Base-by-base conservation (phyloP, 805 yeast species). In the Priceomyces medius region DNA sequence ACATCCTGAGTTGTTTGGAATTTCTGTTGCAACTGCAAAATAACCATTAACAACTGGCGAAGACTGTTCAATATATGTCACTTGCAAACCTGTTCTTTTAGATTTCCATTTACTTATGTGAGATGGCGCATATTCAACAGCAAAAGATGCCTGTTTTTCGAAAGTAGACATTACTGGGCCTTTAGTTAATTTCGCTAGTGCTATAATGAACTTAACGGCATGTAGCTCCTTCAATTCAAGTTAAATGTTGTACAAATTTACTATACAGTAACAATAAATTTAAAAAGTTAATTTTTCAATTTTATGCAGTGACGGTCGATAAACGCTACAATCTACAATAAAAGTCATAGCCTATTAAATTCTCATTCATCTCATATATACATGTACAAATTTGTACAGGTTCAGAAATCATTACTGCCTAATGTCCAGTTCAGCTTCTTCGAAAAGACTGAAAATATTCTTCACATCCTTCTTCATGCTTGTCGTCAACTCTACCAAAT, bases 1-100 rank as follows among this genome's bases (percentile, higher is more conserved):
- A 48, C 87, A 80, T 6, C 99, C 99, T 18, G 89, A 79, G 59
- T 90, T 93, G 56, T 88, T 81, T 17, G 74, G 68, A 38, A 88
- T 87, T 60, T 93, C 98, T 1, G 98, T 89, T 13, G 96, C 97
- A 3, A 93, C 96, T 1, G 97, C 95, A 62, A 93, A 88, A 57
- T 85, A 85, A n/a, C 98, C 99, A 55, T 83, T 82, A 2, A 93
- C 89, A 23, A 88, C 74, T 2, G 98, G 97, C 2, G 95, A 82
- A 20, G 88, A 83, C 55, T 85, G 86, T 55, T 82, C 75, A 28
- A 93, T 72, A 47, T 87, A 76, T 9, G 86, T 84, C 18, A 89
- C 63, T 60, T 87, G 95, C 23, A 91, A 75, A 0, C 96, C 96
- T 0, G 97, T 88, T 41, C 90, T 71, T 16, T 64, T 53, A 0